Percentiles rank a stretch among this genome's conserved stretches.
Conservation (phyloP, 305 asterid genomes). For the Solanum chacoense region DNA sequence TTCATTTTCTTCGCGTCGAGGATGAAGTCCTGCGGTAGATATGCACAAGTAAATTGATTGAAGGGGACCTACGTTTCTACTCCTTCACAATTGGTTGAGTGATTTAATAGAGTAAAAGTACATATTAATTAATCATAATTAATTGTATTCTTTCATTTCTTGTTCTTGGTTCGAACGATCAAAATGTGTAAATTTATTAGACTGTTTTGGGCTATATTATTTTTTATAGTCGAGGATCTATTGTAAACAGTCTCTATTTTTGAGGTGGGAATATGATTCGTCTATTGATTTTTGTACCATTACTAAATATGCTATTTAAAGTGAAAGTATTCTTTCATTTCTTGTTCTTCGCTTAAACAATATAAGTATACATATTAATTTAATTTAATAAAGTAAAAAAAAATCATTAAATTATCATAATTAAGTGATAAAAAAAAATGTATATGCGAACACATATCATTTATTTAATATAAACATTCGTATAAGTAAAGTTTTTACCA, state of each 20-base stretch:
- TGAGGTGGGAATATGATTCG: neutral
- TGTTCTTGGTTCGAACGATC: neutral
- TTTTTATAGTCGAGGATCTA: too few relatives aligned
- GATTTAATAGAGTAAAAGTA: neutral
- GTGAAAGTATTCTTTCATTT: neutral
- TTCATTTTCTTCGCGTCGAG: too few relatives aligned
- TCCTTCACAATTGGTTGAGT: neutral
- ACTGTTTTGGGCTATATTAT: neutral
- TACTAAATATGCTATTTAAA: too few relatives aligned
- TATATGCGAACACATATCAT: neutral
- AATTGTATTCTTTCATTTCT: too few relatives aligned
- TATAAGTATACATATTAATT: neutral
- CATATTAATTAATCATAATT: too few relatives aligned
- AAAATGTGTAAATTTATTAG: too few relatives aligned
- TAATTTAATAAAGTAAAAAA: too few relatives aligned
- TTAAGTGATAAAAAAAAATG: neutral
- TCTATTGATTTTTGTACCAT: too few relatives aligned
- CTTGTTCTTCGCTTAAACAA: neutral
- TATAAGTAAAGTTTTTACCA: neutral
- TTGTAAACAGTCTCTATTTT: neutral
- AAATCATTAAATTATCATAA: neutral
- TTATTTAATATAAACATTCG: neutral
- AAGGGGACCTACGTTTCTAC: neutral
- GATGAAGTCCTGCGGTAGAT: neutral
- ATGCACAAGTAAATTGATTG: neutral